Evolutionary conservation across 1,284 basidiomycete genomes (phyloP), one percentile per base, ranked within the genome.

Genomic region (Cystobasidium pallidum): DNA sequence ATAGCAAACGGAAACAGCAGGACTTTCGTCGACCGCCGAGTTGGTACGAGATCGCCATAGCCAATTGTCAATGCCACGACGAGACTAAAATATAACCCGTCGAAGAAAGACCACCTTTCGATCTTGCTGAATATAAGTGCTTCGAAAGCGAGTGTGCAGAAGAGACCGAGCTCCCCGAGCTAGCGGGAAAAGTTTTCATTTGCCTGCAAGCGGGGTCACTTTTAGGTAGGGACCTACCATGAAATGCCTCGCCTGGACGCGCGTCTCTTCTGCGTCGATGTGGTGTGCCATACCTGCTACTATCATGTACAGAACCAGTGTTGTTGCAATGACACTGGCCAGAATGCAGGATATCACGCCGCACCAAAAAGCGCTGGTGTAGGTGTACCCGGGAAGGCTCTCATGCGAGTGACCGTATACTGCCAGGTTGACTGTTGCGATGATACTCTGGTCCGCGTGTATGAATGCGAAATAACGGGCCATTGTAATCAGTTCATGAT

Each of bases 361-460:
- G 64, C 80, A 81, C 81, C 82, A 84, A 75, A 83, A 84, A 0
- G 81, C 83, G 64, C 82, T 79, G 21, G 75, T 73, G 67, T 80
- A 83, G 19, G 72, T 57, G 65, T 80, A 82, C 6, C 78, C 80
- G 0, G 75, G 59, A 0, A 70, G 67, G 66, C 81, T 81, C 11
- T 79, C 72, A 3, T 77, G 77, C 15, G 78, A 52, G 32, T 80
- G 79, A 19, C 82, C 82, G 73, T 80, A 83, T 24, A 80, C 70
- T 54, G 80, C 76, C 0, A 84, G 74, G 74, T 84, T 84, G 61
- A 81, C 78, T 3, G 80, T 67, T 2, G 81, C 83, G 15, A 83
- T 73, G n/a, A 75, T 70, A 24, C 76, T 70, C 77, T 78, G 36
- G n/a, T 17, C 36, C 36, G 36, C 36, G 13, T 39, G 36, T 39